Conservation (phyloP, 495 filamentous ascomycete genomes). For the Delitschia confertaspora region DNA sequence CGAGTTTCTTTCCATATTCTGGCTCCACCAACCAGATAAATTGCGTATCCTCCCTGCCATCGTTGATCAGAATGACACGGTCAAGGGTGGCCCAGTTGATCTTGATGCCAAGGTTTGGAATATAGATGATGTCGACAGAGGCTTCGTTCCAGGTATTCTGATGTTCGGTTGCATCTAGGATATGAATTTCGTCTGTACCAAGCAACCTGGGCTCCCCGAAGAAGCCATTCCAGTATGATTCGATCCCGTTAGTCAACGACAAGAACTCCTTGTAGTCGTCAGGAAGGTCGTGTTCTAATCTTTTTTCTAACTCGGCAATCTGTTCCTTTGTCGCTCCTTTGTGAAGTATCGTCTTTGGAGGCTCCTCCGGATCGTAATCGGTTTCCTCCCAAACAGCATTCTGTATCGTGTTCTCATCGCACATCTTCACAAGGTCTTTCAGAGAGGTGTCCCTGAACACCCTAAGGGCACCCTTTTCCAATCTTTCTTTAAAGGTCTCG, state of each 20-base stretch:
- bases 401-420: slow-evolving; percentile 24
- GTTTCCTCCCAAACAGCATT: slow-evolving; percentile 27
- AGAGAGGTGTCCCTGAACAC: slow-evolving; percentile 11
- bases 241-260: slow-evolving; percentile 17
- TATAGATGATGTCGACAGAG: slow-evolving; percentile 15
- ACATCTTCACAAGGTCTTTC: slow-evolving; percentile 15
- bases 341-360: slow-evolving; percentile 19
- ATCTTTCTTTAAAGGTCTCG: slow-evolving; percentile 14
- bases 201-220: slow-evolving; percentile 20
- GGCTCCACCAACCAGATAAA: slow-evolving; percentile 24
- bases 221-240: slow-evolving; percentile 21
- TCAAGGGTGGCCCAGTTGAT: slow-evolving; percentile 6
- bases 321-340: slow-evolving; percentile 12
- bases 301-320: slow-evolving; percentile 9
- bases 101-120: slow-evolving; percentile 17
- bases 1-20: slow-evolving; percentile 1
- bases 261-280: slow-evolving; percentile 24
- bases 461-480: slow-evolving; percentile 15
- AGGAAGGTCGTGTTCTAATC: slow-evolving; percentile 13
- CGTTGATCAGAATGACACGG: slow-evolving; percentile 19
- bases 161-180: slow-evolving; percentile 19
- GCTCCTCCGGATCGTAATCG: slow-evolving; percentile 23
- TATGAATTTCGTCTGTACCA: slow-evolving; percentile 13
- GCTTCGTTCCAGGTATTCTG: slow-evolving; percentile 17
- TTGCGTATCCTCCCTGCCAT: slow-evolving; percentile 9